A percentile compares a stretch with the other conserved stretches of the same genome.
Conservation (phyloP, 208 protist species). For the Trypanosoma theileri region DNA sequence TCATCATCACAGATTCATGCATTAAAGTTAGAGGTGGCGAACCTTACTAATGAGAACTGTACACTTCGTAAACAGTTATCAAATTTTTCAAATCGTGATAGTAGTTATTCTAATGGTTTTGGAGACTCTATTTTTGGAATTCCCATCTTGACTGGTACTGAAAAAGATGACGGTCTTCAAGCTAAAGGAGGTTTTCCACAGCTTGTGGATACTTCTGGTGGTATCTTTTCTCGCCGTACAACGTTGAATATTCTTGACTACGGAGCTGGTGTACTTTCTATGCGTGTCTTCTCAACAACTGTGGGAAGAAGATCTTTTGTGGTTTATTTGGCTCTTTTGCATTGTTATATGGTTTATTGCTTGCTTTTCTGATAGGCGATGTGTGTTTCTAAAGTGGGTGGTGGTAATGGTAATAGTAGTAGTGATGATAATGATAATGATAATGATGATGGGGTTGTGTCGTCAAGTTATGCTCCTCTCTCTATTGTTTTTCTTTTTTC, state of each 20-base stretch:
- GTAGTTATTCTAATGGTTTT: neutral
- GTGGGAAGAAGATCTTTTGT: conserved; percentile 3
- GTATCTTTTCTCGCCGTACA: conserved; percentile 7
- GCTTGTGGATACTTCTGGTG: neutral
- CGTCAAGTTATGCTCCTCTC: no score
- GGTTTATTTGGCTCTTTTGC: conserved; percentile 5
- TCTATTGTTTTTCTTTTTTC: no score
- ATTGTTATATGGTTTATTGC: conserved; percentile 1
- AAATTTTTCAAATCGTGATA: neutral
- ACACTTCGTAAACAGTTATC: neutral
- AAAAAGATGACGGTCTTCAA: conserved; percentile 7
- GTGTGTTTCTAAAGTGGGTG: neutral
- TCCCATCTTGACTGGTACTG: neutral
- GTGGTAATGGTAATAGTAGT: no score
- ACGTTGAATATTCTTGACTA: conserved; percentile 15
- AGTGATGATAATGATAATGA: no score
- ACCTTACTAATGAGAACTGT: conserved; percentile 10
- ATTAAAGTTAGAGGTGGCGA: conserved; percentile 8
- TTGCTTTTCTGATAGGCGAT: neutral
- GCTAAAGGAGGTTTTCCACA: conserved; percentile 3
- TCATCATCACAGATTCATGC: conserved; percentile 16
- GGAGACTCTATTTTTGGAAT: neutral
- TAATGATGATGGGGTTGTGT: no score
- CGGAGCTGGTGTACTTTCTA: conserved; percentile 4
- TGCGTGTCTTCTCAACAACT: conserved; percentile 7